Percentiles rank a stretch among this genome's conserved stretches.
Conservation (phyloP, 345 rosid species). For the Jatropha curcas region DNA sequence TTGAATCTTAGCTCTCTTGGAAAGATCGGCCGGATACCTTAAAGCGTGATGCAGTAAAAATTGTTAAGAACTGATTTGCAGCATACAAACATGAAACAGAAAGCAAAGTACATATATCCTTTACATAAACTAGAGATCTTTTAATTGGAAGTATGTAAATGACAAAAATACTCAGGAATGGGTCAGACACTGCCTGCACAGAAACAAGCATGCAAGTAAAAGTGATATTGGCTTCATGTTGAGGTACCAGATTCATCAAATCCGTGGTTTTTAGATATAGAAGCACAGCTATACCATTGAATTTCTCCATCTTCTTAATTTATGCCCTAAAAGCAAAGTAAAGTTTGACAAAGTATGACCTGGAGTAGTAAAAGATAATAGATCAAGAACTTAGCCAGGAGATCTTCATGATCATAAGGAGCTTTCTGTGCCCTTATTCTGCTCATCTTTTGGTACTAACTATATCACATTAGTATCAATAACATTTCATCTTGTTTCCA, state of each 20-base stretch:
- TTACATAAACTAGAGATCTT: neutral
- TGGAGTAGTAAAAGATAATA: neutral
- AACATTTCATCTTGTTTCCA: neutral
- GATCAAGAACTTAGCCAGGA: neutral
- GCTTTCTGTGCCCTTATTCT: neutral
- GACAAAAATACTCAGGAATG: neutral
- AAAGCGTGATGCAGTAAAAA: constrained; percentile 10
- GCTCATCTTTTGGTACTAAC: neutral
- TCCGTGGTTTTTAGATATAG: neutral
- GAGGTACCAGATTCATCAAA: neutral
- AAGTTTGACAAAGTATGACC: neutral
- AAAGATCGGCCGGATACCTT: constrained; percentile 90
- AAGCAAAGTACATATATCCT: neutral
- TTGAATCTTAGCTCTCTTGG: constrained; percentile 71
- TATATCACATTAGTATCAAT: neutral
- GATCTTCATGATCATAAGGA: neutral
- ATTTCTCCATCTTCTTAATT: neutral
- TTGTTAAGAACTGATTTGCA: neutral
- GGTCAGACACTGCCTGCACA: neutral
- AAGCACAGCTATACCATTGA: neutral
- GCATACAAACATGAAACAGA: neutral
- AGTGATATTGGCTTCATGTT: neutral
- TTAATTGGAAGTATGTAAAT: neutral
- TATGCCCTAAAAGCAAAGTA: neutral
- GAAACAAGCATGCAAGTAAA: neutral